Evolutionary conservation across 2,329 filamentous ascomycete genomes (phyloP).

Genomic region (Hypoxylon sp.): DNA sequence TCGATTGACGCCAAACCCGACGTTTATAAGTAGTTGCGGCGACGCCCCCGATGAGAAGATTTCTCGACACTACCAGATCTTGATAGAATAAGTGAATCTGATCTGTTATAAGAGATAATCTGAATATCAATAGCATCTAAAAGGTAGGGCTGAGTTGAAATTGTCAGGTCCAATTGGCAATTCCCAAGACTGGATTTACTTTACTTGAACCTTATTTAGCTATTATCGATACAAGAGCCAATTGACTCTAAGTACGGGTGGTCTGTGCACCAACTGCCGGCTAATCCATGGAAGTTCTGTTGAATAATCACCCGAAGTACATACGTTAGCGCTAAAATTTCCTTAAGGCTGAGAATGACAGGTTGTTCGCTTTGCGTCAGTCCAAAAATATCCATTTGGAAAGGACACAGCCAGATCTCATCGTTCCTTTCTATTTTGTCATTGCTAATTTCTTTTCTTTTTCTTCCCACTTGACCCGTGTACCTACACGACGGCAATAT

Average conservation of each 20-base stretch:
- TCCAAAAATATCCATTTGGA: constrained; percentile 33
- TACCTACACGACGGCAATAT: background rate
- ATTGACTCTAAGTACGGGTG: background rate
- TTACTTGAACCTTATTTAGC: background rate
- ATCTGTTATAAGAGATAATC: constrained; percentile 1
- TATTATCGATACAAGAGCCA: constrained; percentile 12
- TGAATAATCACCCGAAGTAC: constrained; percentile 33
- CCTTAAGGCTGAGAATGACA: constrained; percentile 52
- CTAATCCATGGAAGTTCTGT: constrained; percentile 31
- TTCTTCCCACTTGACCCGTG: background rate
- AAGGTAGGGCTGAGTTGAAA: constrained; percentile 17
- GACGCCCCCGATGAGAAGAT: constrained; percentile 2
- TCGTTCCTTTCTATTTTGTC: constrained; percentile 26
- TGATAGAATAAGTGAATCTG: constrained; percentile 1
- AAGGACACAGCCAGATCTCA: constrained; percentile 24
- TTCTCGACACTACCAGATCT: background rate
- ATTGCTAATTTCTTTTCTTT: constrained; percentile 22
- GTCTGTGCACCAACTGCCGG: constrained; percentile 22
- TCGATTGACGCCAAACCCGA: constrained; percentile 20
- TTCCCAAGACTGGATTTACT: background rate
- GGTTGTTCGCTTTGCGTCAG: constrained; percentile 47
- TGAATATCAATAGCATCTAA: constrained; percentile 4
- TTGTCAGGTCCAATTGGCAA: constrained; percentile 7
- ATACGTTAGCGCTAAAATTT: constrained; percentile 32
- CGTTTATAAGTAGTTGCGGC: constrained; percentile 29